Conservation (phyloP, 139 green algal genomes). For the Chlamydomonas eustigma region DNA sequence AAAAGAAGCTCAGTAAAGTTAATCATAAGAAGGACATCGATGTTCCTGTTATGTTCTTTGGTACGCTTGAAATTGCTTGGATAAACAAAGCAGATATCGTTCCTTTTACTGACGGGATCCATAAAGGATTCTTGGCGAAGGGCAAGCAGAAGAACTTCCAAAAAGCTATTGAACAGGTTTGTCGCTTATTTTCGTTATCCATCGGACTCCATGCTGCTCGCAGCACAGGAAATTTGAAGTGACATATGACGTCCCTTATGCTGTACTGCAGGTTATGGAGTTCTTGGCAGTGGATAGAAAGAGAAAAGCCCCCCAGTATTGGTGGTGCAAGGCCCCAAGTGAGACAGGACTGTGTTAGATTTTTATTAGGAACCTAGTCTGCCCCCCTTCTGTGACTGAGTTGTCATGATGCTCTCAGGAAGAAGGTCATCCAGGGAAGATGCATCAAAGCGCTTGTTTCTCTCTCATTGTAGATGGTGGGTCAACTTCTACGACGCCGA, state of each 20-base stretch:
- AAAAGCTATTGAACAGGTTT: constrained; percentile 24
- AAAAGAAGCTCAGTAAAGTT: constrained; percentile 34
- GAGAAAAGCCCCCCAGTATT: constrained; percentile 44
- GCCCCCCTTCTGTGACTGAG: no score
- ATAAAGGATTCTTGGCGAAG: constrained; percentile 38
- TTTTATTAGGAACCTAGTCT: no score
- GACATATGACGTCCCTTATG: neutral
- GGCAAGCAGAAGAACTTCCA: constrained; percentile 46
- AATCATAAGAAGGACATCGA: constrained; percentile 20
- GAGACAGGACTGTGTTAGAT: no score
- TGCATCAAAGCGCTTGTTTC: no score
- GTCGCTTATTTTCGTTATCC: neutral
- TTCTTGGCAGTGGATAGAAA: constrained; percentile 43
- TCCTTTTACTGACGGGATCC: constrained; percentile 40
- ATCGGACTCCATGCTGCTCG: neutral
- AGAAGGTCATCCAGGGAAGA: no score
- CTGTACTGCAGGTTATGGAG: constrained; percentile 39
- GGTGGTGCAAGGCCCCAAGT: constrained; percentile 57
- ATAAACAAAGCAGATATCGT: constrained; percentile 39
- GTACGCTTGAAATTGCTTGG: constrained; percentile 70
- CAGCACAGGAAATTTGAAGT: neutral
- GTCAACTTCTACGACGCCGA: no score
- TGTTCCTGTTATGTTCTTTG: constrained; percentile 63
- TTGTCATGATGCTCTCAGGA: no score
- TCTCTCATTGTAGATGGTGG: no score